These are phyloP conservation scores for Talaromyces albobiverticillius DNA, from an alignment of 2,329 filamentous ascomycete genomes.

Conservation along the genomic window DNA sequence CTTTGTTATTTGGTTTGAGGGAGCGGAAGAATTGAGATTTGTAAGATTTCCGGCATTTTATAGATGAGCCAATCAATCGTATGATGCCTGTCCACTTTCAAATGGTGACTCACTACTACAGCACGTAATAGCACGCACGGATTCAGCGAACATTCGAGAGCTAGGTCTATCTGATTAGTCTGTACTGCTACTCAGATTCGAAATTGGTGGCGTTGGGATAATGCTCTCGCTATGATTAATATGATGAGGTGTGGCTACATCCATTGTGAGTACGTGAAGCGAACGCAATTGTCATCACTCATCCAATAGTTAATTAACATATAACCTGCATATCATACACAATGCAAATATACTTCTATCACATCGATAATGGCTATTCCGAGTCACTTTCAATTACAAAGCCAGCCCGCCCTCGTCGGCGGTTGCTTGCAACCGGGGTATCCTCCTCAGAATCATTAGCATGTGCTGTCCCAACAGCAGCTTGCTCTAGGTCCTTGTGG, in stretches of 20 bases:
- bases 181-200: too few species aligned
- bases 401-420: slow-evolving; percentile 35
- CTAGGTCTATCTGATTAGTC: too few species aligned
- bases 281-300: slow-evolving; percentile 7
- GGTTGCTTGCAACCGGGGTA: slow-evolving; percentile 24
- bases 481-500: neutral
- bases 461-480: slow-evolving; percentile 9
- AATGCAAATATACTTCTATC: neutral
- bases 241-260: neutral
- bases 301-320: neutral
- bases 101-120: neutral
- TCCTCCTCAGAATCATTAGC: slow-evolving; percentile 33
- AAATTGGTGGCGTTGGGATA: too few species aligned
- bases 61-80: neutral
- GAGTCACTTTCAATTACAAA: slow-evolving; percentile 46
- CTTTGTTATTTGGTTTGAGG: neutral
- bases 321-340: neutral
- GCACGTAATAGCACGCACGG: too few species aligned
- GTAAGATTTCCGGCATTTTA: neutral
- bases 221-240: too few species aligned
- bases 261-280: too few species aligned
- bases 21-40: neutral
- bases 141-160: too few species aligned
- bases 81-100: too few species aligned
- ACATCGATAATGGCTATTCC: too few species aligned